Percentiles rank a stretch among this genome's conserved stretches.
Evolutionary conservation across 192 early-diverging fungal genomes (phyloP).

Genomic region (Entomortierella chlamydospora): DNA sequence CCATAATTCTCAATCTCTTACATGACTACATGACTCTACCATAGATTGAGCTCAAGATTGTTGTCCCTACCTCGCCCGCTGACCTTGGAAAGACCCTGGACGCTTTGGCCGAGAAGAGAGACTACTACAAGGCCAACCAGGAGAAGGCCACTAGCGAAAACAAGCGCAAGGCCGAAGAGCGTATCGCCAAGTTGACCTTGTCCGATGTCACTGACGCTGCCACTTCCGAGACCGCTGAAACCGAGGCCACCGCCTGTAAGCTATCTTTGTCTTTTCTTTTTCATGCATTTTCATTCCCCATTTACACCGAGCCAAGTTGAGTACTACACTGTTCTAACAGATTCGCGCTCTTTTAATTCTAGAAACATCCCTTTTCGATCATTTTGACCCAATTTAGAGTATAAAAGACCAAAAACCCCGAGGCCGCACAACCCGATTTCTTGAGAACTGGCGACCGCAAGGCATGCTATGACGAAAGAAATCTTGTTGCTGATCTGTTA

Average conservation of each 20-base stretch:
- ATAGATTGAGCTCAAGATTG: constrained; percentile 73
- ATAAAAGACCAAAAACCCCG: constrained; percentile 18
- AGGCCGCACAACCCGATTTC: constrained; percentile 24
- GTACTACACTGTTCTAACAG: not conserved
- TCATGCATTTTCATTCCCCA: not conserved
- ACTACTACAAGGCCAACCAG: constrained; percentile 82
- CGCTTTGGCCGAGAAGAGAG: constrained; percentile 75
- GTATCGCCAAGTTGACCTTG: constrained; percentile 69
- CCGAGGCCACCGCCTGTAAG: constrained; percentile 42
- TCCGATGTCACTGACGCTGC: constrained; percentile 21
- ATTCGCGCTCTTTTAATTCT: not conserved
- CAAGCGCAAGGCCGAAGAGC: constrained; percentile 88
- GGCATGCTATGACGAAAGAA: not conserved
- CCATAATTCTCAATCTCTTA: too few relatives aligned
- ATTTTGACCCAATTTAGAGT: constrained; percentile 27
- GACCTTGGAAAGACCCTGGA: constrained; percentile 79
- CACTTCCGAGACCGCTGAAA: constrained; percentile 27
- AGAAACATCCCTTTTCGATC: not conserved
- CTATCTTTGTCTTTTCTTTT: not conserved
- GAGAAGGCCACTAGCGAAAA: constrained; percentile 83
- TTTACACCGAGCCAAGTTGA: not conserved
- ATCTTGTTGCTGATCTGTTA: constrained; percentile 39
- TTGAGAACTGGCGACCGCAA: not conserved
- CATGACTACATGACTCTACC: not conserved
- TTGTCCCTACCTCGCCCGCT: constrained; percentile 76